Conservation (phyloP, 2,329 filamentous ascomycete genomes). For the Aspergillus proliferans region DNA sequence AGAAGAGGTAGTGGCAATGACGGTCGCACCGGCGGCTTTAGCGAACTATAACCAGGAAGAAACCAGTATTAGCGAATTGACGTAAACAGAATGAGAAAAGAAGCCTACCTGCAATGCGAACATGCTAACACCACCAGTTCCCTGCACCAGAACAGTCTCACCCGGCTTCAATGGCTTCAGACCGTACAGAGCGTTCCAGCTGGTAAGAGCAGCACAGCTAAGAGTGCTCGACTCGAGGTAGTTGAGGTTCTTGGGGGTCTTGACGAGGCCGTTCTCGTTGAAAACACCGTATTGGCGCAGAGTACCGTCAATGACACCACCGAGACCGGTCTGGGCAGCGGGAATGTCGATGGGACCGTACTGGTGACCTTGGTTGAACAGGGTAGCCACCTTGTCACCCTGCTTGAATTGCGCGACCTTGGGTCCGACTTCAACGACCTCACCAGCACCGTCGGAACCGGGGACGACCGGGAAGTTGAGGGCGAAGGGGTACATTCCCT, state of each 20-base stretch:
- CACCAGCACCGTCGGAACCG: constrained; percentile 38
- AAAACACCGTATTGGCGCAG: constrained; percentile 64
- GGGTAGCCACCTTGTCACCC: constrained; percentile 53
- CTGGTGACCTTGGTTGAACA: constrained; percentile 55
- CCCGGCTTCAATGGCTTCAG: constrained; percentile 49
- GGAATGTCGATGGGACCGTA: constrained; percentile 41
- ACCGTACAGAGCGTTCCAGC: constrained; percentile 62
- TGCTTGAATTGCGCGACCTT: constrained; percentile 52
- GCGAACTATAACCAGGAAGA: constrained; percentile 33
- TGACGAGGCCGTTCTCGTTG: constrained; percentile 61
- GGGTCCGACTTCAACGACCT: constrained; percentile 47
- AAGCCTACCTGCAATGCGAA: constrained; percentile 47
- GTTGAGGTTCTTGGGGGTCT: constrained; percentile 52
- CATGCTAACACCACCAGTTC: constrained; percentile 55
- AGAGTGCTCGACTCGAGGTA: constrained; percentile 53
- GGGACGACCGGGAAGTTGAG: constrained; percentile 25
- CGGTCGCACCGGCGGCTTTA: constrained; percentile 45
- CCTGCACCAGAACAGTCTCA: constrained; percentile 53
- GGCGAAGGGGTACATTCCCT: constrained; percentile 31
- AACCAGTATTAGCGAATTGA: not conserved
- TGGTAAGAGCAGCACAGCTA: constrained; percentile 56
- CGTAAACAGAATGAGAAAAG: not conserved
- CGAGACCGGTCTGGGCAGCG: constrained; percentile 52
- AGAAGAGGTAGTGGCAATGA: constrained; percentile 56
- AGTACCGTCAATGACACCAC: constrained; percentile 61